phyloP scores from a whole-genome alignment of 2,329 filamentous ascomycete genomes.

The Chaetomiaceae sp. region DNA sequence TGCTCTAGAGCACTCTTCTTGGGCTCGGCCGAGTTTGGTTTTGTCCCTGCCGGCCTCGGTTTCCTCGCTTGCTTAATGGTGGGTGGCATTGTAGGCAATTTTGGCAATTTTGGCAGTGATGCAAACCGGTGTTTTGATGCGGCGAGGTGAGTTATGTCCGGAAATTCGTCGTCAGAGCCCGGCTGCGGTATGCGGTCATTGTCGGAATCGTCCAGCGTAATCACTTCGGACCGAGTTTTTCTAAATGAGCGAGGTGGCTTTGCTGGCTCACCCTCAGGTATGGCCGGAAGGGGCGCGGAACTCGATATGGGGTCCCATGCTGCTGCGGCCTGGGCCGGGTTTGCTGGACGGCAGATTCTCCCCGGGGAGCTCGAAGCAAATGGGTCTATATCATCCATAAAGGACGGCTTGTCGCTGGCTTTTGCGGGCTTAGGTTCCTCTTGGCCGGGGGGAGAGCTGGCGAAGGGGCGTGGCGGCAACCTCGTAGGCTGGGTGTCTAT shows the following conservation, averaged over 20 bases:
- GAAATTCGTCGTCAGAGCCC: conserved; percentile 44
- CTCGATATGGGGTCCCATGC: conserved; percentile 52
- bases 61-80: conserved; percentile 10
- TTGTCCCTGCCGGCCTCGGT: conserved; percentile 23
- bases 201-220: conserved; percentile 35
- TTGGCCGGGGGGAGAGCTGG: neutral
- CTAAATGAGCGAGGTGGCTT: conserved; percentile 14
- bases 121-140: conserved; percentile 26
- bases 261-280: conserved; percentile 11
- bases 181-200: conserved; percentile 12
- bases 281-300: conserved; percentile 42
- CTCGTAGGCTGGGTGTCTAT: neutral
- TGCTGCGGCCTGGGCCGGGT: conserved; percentile 26
- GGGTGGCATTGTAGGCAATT: neutral
- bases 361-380: conserved; percentile 22
- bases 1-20: conserved; percentile 36
- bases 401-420: neutral
- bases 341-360: conserved; percentile 15
- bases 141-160: conserved; percentile 43
- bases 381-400: conserved; percentile 13
- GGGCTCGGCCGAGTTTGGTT: conserved; percentile 1
- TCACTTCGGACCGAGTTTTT: conserved; percentile 30
- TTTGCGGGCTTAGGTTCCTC: neutral
- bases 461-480: neutral
- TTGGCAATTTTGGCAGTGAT: neutral